Evolutionary conservation across 208 protist species (phyloP).

Genomic region (Willaertia magna): DNA sequence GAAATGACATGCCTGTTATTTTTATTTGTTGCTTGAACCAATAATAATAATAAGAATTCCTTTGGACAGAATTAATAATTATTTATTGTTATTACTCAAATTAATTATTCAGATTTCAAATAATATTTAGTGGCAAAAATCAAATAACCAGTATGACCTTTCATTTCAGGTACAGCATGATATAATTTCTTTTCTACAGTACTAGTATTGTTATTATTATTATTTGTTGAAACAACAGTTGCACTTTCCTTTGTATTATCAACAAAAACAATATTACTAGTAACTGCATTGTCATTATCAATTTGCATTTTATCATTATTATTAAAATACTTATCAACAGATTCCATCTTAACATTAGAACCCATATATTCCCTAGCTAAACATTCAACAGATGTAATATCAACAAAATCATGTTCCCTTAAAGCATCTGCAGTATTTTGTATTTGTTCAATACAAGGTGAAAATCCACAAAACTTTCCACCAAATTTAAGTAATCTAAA

Average conservation of each 20-base stretch:
- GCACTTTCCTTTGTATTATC: too few species aligned
- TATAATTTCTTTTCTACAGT: slow-evolving; percentile 25
- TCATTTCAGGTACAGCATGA: slow-evolving; percentile 44
- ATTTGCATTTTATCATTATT: not conserved
- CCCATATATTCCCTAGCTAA: not conserved
- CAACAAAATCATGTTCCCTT: slow-evolving; percentile 27
- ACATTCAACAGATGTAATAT: not conserved
- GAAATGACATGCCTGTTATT: too few species aligned
- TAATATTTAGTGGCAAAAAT: slow-evolving; percentile 46
- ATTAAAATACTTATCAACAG: not conserved
- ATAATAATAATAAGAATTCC: too few species aligned
- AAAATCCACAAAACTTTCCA: slow-evolving; percentile 69
- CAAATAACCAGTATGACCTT: slow-evolving; percentile 74
- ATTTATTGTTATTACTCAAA: too few species aligned
- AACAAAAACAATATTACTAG: too few species aligned
- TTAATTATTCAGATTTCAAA: too few species aligned
- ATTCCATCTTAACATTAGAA: not conserved
- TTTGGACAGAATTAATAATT: too few species aligned
- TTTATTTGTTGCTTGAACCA: too few species aligned
- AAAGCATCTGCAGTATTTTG: slow-evolving; percentile 57
- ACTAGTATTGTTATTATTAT: not conserved
- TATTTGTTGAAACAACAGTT: not conserved
- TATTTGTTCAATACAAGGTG: slow-evolving; percentile 78
- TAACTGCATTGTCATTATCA: not conserved
- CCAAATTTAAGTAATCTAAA: slow-evolving; percentile 49